Evolutionary conservation across 805 yeast genomes (phyloP), one percentile per base, ranked within the genome.

Genomic region (Candida silvatica): DNA sequence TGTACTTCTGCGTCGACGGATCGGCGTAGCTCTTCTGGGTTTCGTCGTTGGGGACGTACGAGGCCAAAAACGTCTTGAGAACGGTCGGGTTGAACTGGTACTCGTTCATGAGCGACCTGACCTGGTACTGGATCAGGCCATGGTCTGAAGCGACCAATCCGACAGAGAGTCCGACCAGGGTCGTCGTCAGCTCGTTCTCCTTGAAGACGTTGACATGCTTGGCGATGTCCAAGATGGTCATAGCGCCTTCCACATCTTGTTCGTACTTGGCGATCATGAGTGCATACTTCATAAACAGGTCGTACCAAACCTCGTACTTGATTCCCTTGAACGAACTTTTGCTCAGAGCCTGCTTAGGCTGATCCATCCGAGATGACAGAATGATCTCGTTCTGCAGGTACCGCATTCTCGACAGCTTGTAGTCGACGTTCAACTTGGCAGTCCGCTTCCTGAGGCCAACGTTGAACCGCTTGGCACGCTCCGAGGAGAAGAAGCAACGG

Each of bases 1-100:
- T 78, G 52, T 77, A 90, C 54, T 92, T 92, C 48, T 90, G 97
- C 50, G 85, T 90, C 41, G 85, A 83, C 24, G 85, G 77, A 32
- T 81, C 78, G 33, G 84, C 78, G 39, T 82, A 74, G 3, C 45
- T 44, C n/a, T 37, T 42, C 23, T 43, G 41, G 37, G 41, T 49
- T 20, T 32, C 33, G 11, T 34, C 41, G 7, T 43, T 44, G 16
- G 61, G 55, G n/a, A 49, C 32, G 20, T 48, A 45, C 31, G 81
- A 67, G 31, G 80, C 72, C 50, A 81, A 56, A 52, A 86, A 85
- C 17, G 85, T 54, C 40, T 77, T 74, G 40, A 77, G 65, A 0
- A 77, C 68, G 37, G 75, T 74, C 31, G 84, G 77, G 23, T 84
- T 74, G 56, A 90, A 88, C 52, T 85, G 95, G 44, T 71, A 75